Base-by-base conservation (phyloP, 345 rosid species). In the Rhodamnia rubescens region DNA sequence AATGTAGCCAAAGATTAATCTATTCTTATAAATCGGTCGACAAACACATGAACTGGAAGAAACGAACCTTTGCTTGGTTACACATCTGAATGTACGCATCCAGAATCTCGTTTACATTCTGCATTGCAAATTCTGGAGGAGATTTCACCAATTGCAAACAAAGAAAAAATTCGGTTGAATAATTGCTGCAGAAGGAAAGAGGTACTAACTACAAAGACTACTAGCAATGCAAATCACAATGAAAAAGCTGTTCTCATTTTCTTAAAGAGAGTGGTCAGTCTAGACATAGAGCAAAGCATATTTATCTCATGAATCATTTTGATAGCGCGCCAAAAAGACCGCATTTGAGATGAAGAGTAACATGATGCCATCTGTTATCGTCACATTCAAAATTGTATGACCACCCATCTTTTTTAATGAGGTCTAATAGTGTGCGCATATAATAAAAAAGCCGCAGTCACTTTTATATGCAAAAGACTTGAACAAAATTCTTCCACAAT, bases 31-130 rank as follows among this genome's bases (percentile, higher is more conserved):
- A 69, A 69, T 36, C 7, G 18, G 26, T 69, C 18, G 24, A 69
- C 47, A 69, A 36, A 69, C 18, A 69, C 40, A 69, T 18, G 36
- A 82, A 26, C 1, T 3, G 1, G 49, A 55, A 53, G 64, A n/a
- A 86, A 88, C 27, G 15, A 55, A 86, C 92, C 87, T 85, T 82
- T 24, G 85, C 85, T 56, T 61, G 84, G 74, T 24, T 32, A 83
- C 92, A 92, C 5, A 90, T 83, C 42, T 11, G 87, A 82, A 86
- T 51, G 83, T 86, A 90, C 10, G 83, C 93, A 85, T 91, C 88
- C 90, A 90, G 24, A 47, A 88, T 53, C 69, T 85, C 57, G 50
- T 84, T 52, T 84, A 85, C 32, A 42, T 53, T 84, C 21, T 85
- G 83, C 84, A 84, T 84, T n/a, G 84, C 93, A 49, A 86, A 36